Conservation (phyloP, 192 early-diverging fungal species). For the Coemansia sp. region DNA sequence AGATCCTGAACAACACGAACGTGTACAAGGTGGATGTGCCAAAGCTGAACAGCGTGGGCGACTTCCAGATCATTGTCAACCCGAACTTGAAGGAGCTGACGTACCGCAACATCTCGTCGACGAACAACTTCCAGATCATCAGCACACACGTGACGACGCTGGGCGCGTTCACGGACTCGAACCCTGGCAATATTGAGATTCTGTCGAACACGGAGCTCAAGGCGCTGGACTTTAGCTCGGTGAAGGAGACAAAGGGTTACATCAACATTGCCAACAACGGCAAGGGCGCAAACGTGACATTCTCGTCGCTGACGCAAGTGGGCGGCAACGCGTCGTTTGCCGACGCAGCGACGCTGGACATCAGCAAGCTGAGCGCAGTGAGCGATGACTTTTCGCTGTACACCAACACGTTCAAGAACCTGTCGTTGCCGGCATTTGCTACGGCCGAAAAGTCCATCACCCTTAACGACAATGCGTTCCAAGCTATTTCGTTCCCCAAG, state of each 20-base stretch:
- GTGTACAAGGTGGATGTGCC: constrained; percentile 50
- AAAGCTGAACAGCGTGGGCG: constrained; percentile 35
- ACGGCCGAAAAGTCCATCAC: constrained; percentile 60
- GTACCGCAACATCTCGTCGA: constrained; percentile 50
- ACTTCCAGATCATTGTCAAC: constrained; percentile 56
- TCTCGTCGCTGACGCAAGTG: constrained; percentile 55
- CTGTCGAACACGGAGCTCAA: constrained; percentile 58
- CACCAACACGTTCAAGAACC: constrained; percentile 57
- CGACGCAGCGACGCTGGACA: constrained; percentile 49
- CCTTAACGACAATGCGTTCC: constrained; percentile 59
- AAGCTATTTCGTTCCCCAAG: constrained; percentile 58
- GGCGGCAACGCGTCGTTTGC: constrained; percentile 62
- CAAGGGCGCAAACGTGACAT: constrained; percentile 42
- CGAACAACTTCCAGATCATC: constrained; percentile 54
- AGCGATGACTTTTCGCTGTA: constrained; percentile 61
- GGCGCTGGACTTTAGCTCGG: constrained; percentile 52
- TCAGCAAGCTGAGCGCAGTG: constrained; percentile 51
- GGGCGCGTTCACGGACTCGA: constrained; percentile 38
- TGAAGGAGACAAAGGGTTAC: constrained; percentile 51
- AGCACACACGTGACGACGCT: constrained; percentile 50
- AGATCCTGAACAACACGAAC: constrained; percentile 60
- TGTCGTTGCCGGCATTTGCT: constrained; percentile 51
- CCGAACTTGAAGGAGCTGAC: constrained; percentile 53
- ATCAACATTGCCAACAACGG: constrained; percentile 62
- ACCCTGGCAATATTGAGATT: constrained; percentile 54